phyloP scores from a whole-genome alignment of 768 basidiomycete genomes.

The Hydnomerulius pinastri region DNA sequence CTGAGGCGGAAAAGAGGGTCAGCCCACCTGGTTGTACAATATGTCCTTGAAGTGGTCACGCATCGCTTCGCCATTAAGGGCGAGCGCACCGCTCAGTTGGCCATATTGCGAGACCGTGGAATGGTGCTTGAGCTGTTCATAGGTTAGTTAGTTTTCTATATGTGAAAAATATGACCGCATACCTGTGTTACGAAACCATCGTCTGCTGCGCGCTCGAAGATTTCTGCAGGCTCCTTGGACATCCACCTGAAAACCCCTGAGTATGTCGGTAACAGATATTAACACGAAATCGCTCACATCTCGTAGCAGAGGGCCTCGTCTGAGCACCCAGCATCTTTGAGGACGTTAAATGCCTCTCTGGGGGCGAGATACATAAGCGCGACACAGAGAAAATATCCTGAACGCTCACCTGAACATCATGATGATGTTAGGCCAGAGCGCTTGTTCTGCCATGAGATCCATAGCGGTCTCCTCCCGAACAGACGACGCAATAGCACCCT shows the following conservation, averaged over 20 bases:
- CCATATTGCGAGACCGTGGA: conserved; percentile 65
- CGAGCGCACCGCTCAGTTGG: conserved; percentile 57
- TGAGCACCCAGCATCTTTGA: conserved; percentile 65
- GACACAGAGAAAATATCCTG: too few species aligned
- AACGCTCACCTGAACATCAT: conserved; percentile 57
- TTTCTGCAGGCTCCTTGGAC: conserved; percentile 71
- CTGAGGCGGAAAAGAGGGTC: neutral
- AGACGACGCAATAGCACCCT: conserved; percentile 64
- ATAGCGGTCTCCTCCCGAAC: conserved; percentile 64
- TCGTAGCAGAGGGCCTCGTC: conserved; percentile 69
- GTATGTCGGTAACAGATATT: neutral
- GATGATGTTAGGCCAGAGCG: conserved; percentile 68
- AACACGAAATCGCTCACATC: conserved; percentile 42
- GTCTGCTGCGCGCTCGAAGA: conserved; percentile 67
- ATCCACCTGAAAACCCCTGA: conserved; percentile 52
- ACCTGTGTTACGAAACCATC: conserved; percentile 64
- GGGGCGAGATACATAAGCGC: neutral
- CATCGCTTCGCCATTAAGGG: conserved; percentile 51
- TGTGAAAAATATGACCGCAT: conserved; percentile 3
- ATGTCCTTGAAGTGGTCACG: conserved; percentile 60
- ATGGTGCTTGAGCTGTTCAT: conserved; percentile 55
- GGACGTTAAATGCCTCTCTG: conserved; percentile 61
- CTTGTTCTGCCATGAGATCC: conserved; percentile 68
- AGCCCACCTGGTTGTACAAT: conserved; percentile 52
- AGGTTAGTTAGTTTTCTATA: neutral